A percentile compares a stretch with the other conserved stretches of the same genome.
phyloP scores from a whole-genome alignment of 1,139 yeast species.

The Kluyveromyces sp. region DNA sequence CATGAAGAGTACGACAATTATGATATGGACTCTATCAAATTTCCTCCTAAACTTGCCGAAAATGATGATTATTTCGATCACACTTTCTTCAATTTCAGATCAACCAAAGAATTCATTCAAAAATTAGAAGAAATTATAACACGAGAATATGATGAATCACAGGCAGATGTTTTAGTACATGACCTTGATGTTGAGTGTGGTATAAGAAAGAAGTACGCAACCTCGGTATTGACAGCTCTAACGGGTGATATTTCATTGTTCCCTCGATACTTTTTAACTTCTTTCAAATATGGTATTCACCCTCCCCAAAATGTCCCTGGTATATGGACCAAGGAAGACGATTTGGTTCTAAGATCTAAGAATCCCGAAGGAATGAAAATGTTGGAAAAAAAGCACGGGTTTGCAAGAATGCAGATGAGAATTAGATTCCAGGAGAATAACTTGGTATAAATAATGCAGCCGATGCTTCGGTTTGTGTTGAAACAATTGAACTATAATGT shows the following conservation, averaged over 20 bases:
- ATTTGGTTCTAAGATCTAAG: slow-evolving; percentile 29
- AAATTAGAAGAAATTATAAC: slow-evolving; percentile 36
- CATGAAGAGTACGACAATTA: slow-evolving; percentile 25
- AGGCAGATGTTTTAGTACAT: slow-evolving; percentile 38
- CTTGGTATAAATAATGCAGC: slow-evolving; percentile 17
- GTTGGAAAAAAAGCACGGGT: slow-evolving; percentile 33
- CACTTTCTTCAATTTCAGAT: slow-evolving; percentile 23
- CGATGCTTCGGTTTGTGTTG: too few relatives aligned
- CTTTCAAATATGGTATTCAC: slow-evolving; percentile 37
- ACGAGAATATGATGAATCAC: slow-evolving; percentile 37
- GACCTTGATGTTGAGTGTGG: slow-evolving; percentile 39
- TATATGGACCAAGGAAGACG: slow-evolving; percentile 45
- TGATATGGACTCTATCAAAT: slow-evolving; percentile 24
- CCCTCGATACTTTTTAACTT: slow-evolving; percentile 38
- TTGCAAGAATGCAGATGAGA: slow-evolving; percentile 35
- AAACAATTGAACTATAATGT: too few relatives aligned
- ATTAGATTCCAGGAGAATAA: slow-evolving; percentile 32
- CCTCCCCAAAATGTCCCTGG: slow-evolving; percentile 40
- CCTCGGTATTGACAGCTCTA: slow-evolving; percentile 40
- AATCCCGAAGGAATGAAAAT: slow-evolving; percentile 29
- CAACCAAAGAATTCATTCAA: slow-evolving; percentile 25
- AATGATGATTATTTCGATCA: slow-evolving; percentile 26
- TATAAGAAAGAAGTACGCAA: slow-evolving; percentile 39
- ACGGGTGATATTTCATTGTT: slow-evolving; percentile 43
- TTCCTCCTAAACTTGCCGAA: slow-evolving; percentile 28